These are phyloP conservation scores for Venturiaceae sp. DNA, from an alignment of 2,329 filamentous ascomycete species.

Conservation along the genomic window DNA sequence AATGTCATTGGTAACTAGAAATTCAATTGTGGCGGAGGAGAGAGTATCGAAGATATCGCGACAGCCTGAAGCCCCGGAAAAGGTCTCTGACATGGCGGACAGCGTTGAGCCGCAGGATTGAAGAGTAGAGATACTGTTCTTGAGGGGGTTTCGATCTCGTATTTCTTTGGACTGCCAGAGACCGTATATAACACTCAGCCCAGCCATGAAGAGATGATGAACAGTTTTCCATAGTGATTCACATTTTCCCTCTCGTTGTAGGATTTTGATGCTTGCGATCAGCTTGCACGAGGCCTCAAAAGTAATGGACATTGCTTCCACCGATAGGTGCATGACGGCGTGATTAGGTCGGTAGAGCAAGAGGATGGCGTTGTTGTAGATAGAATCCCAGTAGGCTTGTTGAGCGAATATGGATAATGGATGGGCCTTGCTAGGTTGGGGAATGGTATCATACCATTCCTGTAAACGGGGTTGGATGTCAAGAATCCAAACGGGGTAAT, in stretches of 20 bases:
- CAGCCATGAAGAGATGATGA: constrained; percentile 24
- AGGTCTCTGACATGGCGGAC: constrained; percentile 22
- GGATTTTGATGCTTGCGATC: constrained; percentile 19
- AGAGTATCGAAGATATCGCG: constrained; percentile 10
- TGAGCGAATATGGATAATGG: constrained; percentile 19
- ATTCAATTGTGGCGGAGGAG: constrained; percentile 5
- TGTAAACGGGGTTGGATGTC: constrained; percentile 21
- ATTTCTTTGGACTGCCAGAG: constrained; percentile 24
- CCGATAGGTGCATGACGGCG: constrained; percentile 13
- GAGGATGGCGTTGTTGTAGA: constrained; percentile 21
- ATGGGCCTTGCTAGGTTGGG: constrained; percentile 15
- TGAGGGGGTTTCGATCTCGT: constrained; percentile 14
- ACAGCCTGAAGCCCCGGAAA: constrained; percentile 21
- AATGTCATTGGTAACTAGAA: constrained; percentile 1
- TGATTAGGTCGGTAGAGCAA: constrained; percentile 22
- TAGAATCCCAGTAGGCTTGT: constrained; percentile 21
- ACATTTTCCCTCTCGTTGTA: constrained; percentile 22
- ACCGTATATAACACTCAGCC: constrained; percentile 20
- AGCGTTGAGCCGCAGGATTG: constrained; percentile 22
- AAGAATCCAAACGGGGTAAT: constrained; percentile 18
- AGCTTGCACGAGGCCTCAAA: constrained; percentile 18
- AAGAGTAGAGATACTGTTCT: constrained; percentile 16
- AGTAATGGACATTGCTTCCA: constrained; percentile 16
- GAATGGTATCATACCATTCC: constrained; percentile 21
- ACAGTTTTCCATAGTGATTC: constrained; percentile 23